Base-by-base conservation (phyloP, 768 basidiomycete genomes). In the Termitomyces eurrhizus region DNA sequence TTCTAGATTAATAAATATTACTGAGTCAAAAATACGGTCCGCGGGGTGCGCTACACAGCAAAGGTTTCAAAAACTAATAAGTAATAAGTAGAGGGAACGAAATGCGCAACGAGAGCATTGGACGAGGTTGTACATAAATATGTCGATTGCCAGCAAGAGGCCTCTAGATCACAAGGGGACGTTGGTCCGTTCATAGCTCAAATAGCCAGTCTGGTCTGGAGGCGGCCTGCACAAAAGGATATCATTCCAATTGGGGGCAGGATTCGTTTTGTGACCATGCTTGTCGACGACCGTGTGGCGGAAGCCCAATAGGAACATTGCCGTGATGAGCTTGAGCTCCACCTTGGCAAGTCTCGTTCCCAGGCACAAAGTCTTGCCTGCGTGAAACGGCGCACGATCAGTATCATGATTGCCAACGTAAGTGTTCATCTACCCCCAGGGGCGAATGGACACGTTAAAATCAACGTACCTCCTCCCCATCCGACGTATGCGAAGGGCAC, bases 231-330 rank as follows among this genome's bases (percentile, higher is more conserved):
- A 89, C 59, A 84, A 74, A 46, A 89, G 77, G 60, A 82, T 82
- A 69, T 91, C 89, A 72, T 92, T 91, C 90, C 90, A 91, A 67
- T 92, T 87, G 11, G 90, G 90, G 41, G 70, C 77, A 37, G 74
- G 70, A 56, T 72, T 69, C 7, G 77, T 74, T 7, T 72, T 72
- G 64, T 75, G 73, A 39, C 87, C 89, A 32, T 64, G 68, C 39
- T 72, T 72, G 67, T 90, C 84, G 14, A 89, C 82, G 59, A 86
- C 73, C 46, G 72, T 73, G 69, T 86, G 82, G 62, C 82, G 81
- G 68, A 85, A 88, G 33, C 83, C 83, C 52, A 90, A 74, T 26
- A 90, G 72, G 68, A 90, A 80, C 77, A 88, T 81, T 56, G 89
- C 84, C 13, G 83, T 76, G 48, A 90, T 71, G 55, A 92, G 78